Evolutionary conservation across 805 yeast genomes (phyloP).

Genomic region (Suhomyces sp.): DNA sequence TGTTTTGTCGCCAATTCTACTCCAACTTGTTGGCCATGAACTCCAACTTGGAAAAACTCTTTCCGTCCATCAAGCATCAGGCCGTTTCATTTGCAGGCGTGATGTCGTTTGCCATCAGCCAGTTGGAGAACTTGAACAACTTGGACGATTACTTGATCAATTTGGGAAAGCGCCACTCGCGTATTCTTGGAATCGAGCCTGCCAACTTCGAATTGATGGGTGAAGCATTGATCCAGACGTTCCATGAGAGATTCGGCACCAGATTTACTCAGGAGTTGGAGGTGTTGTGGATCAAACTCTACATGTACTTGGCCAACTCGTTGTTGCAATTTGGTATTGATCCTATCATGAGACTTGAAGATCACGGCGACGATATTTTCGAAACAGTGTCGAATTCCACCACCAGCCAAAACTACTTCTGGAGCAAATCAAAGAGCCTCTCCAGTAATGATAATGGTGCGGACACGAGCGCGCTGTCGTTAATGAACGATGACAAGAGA

Average conservation of each 20-base stretch:
- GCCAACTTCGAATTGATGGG: slow-evolving; percentile 72
- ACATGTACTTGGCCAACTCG: slow-evolving; percentile 65
- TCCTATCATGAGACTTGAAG: slow-evolving; percentile 32
- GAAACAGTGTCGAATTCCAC: slow-evolving; percentile 2
- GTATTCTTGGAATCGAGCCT: slow-evolving; percentile 72
- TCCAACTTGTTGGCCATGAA: slow-evolving; percentile 61
- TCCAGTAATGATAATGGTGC: background rate
- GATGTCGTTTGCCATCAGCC: slow-evolving; percentile 60
- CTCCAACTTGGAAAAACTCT: slow-evolving; percentile 57
- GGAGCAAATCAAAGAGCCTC: background rate
- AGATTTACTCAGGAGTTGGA: slow-evolving; percentile 60
- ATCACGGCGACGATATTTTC: slow-evolving; percentile 5
- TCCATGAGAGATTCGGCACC: slow-evolving; percentile 57
- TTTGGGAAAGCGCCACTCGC: slow-evolving; percentile 70
- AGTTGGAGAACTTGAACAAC: slow-evolving; percentile 55
- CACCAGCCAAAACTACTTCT: background rate
- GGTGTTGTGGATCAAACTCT: slow-evolving; percentile 67
- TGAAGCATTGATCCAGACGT: slow-evolving; percentile 63
- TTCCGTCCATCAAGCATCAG: slow-evolving; percentile 76
- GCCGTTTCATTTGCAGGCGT: slow-evolving; percentile 81
- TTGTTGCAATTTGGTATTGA: slow-evolving; percentile 60
- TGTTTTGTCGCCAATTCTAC: slow-evolving; percentile 76
- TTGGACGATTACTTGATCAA: slow-evolving; percentile 59
- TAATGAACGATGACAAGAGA: slow-evolving; percentile 7
- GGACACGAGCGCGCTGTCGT: background rate